Conservation (phyloP, 1,139 yeast genomes). For the Debaryomyces udenii region DNA sequence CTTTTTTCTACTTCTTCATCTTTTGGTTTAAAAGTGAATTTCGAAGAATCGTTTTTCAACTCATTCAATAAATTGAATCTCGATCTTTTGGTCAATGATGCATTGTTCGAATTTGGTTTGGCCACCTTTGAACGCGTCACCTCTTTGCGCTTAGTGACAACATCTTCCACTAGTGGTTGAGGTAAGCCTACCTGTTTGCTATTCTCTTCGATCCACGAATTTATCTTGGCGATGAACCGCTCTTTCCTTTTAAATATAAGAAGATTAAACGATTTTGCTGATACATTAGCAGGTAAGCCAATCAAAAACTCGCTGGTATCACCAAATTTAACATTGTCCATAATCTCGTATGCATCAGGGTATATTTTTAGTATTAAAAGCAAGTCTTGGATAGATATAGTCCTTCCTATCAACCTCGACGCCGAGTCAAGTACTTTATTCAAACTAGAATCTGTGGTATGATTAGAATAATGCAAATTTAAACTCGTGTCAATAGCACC, state of each 20-base stretch:
- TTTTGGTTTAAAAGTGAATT: constrained; percentile 33
- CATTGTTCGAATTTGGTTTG: constrained; percentile 19
- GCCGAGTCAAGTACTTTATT: constrained; percentile 24
- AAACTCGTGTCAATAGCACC: constrained; percentile 30
- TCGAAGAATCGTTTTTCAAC: constrained; percentile 34
- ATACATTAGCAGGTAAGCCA: constrained; percentile 4
- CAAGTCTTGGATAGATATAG: constrained; percentile 21
- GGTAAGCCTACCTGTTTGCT: constrained; percentile 12
- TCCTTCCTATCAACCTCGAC: constrained; percentile 19
- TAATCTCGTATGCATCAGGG: constrained; percentile 21
- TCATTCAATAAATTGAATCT: constrained; percentile 15
- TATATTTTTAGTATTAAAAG: constrained; percentile 20
- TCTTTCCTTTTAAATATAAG: constrained; percentile 51
- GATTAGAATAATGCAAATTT: constrained; percentile 30
- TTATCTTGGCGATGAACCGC: constrained; percentile 56
- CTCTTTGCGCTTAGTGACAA: background rate
- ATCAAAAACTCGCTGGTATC: constrained; percentile 7
- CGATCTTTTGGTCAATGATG: constrained; percentile 18
- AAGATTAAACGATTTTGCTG: constrained; percentile 8
- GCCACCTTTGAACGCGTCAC: constrained; percentile 9
- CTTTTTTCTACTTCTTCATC: constrained; percentile 24
- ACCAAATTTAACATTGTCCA: constrained; percentile 3
- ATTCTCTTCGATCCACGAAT: constrained; percentile 56
- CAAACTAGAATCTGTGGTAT: constrained; percentile 27
- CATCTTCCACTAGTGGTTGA: background rate